Base-by-base conservation (phyloP, 768 basidiomycete genomes). In the Scleroderma citrinum region DNA sequence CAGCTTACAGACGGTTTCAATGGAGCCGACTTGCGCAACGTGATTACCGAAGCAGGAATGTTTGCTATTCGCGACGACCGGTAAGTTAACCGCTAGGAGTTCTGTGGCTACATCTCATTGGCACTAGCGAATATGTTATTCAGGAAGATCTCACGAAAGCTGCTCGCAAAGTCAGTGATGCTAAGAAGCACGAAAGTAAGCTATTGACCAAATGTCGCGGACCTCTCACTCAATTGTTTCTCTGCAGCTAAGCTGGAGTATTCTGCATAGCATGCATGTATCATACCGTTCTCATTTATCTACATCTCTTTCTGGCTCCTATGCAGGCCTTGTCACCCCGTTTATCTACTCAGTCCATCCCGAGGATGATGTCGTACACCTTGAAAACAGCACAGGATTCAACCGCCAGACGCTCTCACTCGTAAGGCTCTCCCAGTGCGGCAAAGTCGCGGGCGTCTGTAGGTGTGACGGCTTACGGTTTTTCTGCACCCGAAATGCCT, bases 111-210 rank as follows among this genome's bases (percentile, higher is more conserved):
- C 41, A 48, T 23, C 35, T 59, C 35, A 31, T 31, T 8, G 5
- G 47, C 21, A 26, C 19, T 56, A 87, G 92, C 53, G 92, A 94
- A 61, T 93, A 92, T 56, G 73, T 94, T 48, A 85, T 81, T 45
- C 95, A 99, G 67, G 95, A 98, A 62, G 95, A 99, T 69, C 73
- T 96, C 48, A 91, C 87, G 52, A 98, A 98, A 72, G 95, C 95
- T 16, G 92, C 90, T 35, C 77, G 96, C 56, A 99, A 99, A 66
- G 85, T 98, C 17, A 82, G 84, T 36, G 95, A 98, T 59, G 90
- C 92, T 14, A 97, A 97, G 83, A 97, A 97, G 68, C 94, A 96
- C 59, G 93, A 97, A 73, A 90, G 90, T 90, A 62, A 71, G 88
- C 74, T 13, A n/a, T 16, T 21, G 20, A 1, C 26, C 7, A 7